A percentile compares a stretch with the other conserved stretches of the same genome.
phyloP scores from a whole-genome alignment of 2,329 filamentous ascomycete genomes.

The Claviceps cyperi region DNA sequence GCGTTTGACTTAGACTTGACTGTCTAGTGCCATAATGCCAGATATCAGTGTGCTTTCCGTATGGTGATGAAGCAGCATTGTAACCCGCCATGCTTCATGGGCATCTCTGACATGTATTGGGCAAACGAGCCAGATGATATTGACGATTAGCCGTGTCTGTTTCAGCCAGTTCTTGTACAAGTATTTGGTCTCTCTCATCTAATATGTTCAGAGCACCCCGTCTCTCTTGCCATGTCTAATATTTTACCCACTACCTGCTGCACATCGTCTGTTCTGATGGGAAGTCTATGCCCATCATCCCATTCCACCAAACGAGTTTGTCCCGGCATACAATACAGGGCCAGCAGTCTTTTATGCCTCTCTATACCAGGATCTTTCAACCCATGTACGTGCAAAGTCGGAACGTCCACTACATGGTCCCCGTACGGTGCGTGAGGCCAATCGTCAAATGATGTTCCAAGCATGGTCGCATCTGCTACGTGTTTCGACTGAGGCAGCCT shows the following conservation, averaged over 20 bases:
- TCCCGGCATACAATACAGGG: slow-evolving; percentile 43
- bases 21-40: neutral
- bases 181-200: neutral
- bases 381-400: slow-evolving; percentile 28
- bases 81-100: neutral
- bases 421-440: slow-evolving; percentile 34
- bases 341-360: slow-evolving; percentile 31
- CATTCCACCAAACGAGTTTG: slow-evolving; percentile 50
- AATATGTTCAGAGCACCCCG: slow-evolving; percentile 4
- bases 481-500: slow-evolving; percentile 40
- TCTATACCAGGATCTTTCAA: slow-evolving; percentile 47
- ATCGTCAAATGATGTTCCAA: slow-evolving; percentile 13
- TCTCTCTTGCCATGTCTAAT: slow-evolving; percentile 11
- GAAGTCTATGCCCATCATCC: slow-evolving; percentile 58
- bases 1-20: neutral
- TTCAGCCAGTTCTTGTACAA: no score
- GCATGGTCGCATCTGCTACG: slow-evolving; percentile 11
- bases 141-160: neutral
- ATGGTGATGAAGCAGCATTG: neutral
- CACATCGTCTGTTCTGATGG: slow-evolving; percentile 54
- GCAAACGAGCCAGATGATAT: neutral
- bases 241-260: slow-evolving; percentile 20
- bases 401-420: slow-evolving; percentile 16
- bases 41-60: neutral
- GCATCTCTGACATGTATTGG: neutral